These are phyloP conservation scores for Suillus cothurnatus DNA, from an alignment of 768 basidiomycete species.

Conservation along the genomic window DNA sequence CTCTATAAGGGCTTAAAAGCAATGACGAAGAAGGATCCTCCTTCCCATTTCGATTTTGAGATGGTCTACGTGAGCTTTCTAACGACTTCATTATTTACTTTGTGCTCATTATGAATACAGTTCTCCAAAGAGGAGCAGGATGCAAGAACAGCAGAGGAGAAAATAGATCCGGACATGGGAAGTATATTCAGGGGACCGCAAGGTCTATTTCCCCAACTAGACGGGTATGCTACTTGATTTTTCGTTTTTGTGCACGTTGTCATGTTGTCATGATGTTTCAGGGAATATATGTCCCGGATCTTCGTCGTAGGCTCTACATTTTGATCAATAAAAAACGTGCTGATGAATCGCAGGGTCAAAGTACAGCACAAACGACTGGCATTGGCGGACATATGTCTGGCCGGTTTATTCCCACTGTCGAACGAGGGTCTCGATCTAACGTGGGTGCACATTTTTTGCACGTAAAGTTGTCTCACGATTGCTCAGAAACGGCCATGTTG, in stretches of 20 bases:
- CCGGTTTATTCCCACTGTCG: constrained; percentile 93
- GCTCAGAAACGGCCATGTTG: constrained; percentile 79
- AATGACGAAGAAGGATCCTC: constrained; percentile 91
- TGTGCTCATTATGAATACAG: constrained; percentile 33
- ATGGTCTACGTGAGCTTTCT: constrained; percentile 70
- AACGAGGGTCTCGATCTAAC: constrained; percentile 91
- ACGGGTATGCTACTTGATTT: constrained; percentile 50
- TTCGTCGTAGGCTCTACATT: constrained; percentile 61
- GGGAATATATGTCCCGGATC: constrained; percentile 52
- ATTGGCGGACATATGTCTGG: constrained; percentile 64
- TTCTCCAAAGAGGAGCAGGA: constrained; percentile 78
- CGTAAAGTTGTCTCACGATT: constrained; percentile 3
- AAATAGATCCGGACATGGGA: constrained; percentile 55
- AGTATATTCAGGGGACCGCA: constrained; percentile 66
- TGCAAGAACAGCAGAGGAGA: constrained; percentile 64
- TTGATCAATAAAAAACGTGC: not conserved
- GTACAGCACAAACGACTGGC: constrained; percentile 90
- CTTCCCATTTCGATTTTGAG: constrained; percentile 67
- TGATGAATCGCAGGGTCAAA: constrained; percentile 61
- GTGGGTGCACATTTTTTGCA: constrained; percentile 42
- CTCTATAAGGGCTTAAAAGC: constrained; percentile 69
- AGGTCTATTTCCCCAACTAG: constrained; percentile 78
- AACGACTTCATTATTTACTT: not conserved
- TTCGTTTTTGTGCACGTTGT: not conserved
- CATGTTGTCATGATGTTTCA: constrained; percentile 35